Percentiles rank a stretch among this genome's conserved stretches.
These are phyloP conservation scores for Phlegmacium glaucopus DNA, from an alignment of 768 basidiomycete genomes.

Conservation along the genomic window DNA sequence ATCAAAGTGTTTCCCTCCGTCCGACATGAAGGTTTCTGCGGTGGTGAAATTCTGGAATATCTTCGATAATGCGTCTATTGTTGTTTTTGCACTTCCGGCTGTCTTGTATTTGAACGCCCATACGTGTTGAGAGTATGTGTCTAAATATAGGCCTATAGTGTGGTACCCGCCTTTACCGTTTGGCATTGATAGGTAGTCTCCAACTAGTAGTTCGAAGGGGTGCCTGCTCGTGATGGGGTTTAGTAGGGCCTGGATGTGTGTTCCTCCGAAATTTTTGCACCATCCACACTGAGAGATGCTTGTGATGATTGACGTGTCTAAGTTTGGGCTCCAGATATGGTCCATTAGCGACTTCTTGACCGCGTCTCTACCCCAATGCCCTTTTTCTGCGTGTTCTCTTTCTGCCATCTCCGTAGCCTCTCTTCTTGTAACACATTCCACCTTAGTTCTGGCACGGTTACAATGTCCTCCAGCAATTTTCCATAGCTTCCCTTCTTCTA, in stretches of 20 bases:
- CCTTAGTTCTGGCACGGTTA: conserved; percentile 8
- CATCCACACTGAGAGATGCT: conserved; percentile 18
- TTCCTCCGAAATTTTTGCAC: conserved; percentile 26
- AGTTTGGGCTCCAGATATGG: conserved; percentile 19
- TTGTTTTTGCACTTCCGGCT: too few relatives aligned
- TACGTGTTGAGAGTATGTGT: too few relatives aligned
- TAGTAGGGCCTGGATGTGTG: too few relatives aligned
- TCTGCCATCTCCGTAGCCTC: conserved; percentile 21
- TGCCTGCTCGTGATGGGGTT: conserved; percentile 28
- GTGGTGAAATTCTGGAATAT: too few relatives aligned
- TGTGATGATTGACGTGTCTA: conserved; percentile 20
- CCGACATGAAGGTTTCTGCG: conserved; percentile 31
- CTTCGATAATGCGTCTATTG: too few relatives aligned
- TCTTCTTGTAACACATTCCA: conserved; percentile 21
- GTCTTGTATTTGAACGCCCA: too few relatives aligned
- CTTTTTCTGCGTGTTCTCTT: conserved; percentile 12
- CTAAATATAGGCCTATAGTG: conserved; percentile 23
- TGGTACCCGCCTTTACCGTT: conserved; percentile 26
- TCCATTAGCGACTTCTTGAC: conserved; percentile 33
- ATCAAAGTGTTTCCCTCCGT: too few relatives aligned
- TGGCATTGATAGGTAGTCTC: conserved; percentile 29
- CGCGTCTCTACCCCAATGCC: conserved; percentile 32
- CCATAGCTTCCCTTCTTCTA: conserved; percentile 25
- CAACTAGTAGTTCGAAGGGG: conserved; percentile 33
- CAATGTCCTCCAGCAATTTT: conserved; percentile 8